These are phyloP conservation scores for Antitrichia curtipendula DNA, from an alignment of 225 moss, liverwort and hornwort species.

Conservation along the genomic window DNA sequence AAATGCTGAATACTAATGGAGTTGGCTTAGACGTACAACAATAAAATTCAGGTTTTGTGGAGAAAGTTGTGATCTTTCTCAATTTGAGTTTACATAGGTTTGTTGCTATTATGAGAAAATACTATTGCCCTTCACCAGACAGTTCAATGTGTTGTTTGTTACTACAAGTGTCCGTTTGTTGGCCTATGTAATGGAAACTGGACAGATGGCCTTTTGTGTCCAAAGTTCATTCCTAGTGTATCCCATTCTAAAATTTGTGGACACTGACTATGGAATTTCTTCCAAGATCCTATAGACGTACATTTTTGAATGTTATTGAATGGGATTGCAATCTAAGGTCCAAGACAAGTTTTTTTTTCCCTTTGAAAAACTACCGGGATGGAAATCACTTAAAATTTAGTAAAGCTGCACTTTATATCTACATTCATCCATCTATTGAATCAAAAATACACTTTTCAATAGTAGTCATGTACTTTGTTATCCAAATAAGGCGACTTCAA, in stretches of 20 bases:
- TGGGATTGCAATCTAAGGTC: background rate
- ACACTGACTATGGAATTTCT: background rate
- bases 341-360: too few relatives aligned
- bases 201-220: background rate
- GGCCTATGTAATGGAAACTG: background rate
- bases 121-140: background rate
- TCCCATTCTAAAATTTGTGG: too few relatives aligned
- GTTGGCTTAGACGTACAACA: background rate
- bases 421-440: too few relatives aligned
- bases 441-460: too few relatives aligned
- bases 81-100: background rate
- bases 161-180: background rate
- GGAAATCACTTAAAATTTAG: too few relatives aligned
- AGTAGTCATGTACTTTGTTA: too few relatives aligned
- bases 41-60: background rate
- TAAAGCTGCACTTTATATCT: too few relatives aligned
- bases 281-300: too few relatives aligned
- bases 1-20: background rate
- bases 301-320: background rate
- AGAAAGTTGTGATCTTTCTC: background rate
- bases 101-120: background rate
- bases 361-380: too few relatives aligned
- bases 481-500: too few relatives aligned
- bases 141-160: too few relatives aligned
- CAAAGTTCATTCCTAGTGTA: background rate